phyloP scores from a whole-genome alignment of 1,284 basidiomycete species.

The Chondrostereum purpureum region DNA sequence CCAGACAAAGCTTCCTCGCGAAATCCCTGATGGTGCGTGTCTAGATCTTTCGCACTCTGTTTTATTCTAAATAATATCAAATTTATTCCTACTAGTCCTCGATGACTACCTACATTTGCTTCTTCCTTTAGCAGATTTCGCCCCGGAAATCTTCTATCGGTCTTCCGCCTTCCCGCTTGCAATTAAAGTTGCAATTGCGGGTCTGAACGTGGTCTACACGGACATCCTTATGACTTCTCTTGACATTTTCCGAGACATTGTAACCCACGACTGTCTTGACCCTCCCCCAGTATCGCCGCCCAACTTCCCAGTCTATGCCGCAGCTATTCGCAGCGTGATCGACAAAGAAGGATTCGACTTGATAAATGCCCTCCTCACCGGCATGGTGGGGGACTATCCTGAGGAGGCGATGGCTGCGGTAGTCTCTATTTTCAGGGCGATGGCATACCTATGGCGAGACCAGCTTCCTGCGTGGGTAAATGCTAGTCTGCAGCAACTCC shows the following conservation, averaged over 20 bases:
- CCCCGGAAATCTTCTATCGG: conserved; percentile 74
- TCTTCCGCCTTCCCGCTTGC: conserved; percentile 71
- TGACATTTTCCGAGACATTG: conserved; percentile 71
- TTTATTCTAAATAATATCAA: conserved; percentile 9
- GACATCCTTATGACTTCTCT: conserved; percentile 79
- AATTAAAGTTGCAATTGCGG: conserved; percentile 70
- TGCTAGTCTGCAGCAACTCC: conserved; percentile 65
- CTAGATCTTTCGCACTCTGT: neutral
- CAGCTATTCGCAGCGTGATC: conserved; percentile 62
- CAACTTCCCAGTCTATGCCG: conserved; percentile 59
- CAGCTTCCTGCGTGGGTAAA: conserved; percentile 73
- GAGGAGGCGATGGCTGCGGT: conserved; percentile 77
- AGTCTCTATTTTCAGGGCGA: conserved; percentile 70
- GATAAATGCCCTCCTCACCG: conserved; percentile 65
- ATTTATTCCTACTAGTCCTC: conserved; percentile 55
- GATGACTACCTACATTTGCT: conserved; percentile 93
- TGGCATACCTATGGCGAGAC: conserved; percentile 61
- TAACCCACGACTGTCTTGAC: conserved; percentile 66
- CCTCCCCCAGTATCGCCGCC: conserved; percentile 41
- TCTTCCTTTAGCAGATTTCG: conserved; percentile 59
- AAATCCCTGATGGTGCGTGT: conserved; percentile 77
- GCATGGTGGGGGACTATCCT: conserved; percentile 82
- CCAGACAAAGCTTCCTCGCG: conserved; percentile 57
- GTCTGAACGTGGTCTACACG: conserved; percentile 73
- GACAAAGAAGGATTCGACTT: conserved; percentile 73